Percentiles rank a stretch among this genome's conserved stretches.
Evolutionary conservation across 495 filamentous ascomycete genomes (phyloP).

Genomic region (Niebla homalea): DNA sequence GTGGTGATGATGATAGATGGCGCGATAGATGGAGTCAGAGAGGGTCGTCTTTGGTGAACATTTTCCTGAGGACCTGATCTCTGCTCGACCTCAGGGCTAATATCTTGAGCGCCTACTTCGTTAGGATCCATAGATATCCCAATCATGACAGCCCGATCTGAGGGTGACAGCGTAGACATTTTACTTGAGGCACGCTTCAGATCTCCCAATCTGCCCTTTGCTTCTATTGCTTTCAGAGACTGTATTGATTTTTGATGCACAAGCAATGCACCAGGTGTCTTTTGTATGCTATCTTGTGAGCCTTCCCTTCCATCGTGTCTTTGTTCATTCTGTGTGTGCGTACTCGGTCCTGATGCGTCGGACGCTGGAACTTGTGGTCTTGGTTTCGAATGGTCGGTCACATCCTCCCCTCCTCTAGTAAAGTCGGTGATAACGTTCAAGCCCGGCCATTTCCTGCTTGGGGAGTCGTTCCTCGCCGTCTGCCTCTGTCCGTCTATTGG

Average conservation of each 20-base stretch:
- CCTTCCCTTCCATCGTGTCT: constrained; percentile 19
- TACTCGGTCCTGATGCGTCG: constrained; percentile 9
- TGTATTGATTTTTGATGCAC: constrained; percentile 5
- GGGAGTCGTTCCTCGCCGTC: constrained; percentile 24
- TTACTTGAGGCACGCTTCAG: constrained; percentile 15
- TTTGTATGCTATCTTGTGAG: constrained; percentile 17
- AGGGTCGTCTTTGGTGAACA: constrained; percentile 21
- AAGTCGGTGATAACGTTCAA: constrained; percentile 48
- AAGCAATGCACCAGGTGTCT: constrained; percentile 2
- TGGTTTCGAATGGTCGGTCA: constrained; percentile 24
- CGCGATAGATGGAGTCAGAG: constrained; percentile 34
- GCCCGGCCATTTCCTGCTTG: constrained; percentile 42
- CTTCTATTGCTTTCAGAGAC: constrained; percentile 13
- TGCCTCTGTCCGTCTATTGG: constrained; percentile 18
- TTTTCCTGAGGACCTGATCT: constrained; percentile 23
- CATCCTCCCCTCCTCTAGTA: not conserved
- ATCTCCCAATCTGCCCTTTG: constrained; percentile 15
- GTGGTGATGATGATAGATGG: constrained; percentile 49
- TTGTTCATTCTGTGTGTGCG: not conserved
- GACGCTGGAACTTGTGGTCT: constrained; percentile 14
- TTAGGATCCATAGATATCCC: constrained; percentile 57
- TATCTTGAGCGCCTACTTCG: constrained; percentile 35
- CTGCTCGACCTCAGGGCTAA: constrained; percentile 35
- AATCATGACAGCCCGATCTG: constrained; percentile 64
- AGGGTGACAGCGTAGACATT: constrained; percentile 49